Evolutionary conservation across 2,329 filamentous ascomycete species (phyloP).

Genomic region (Drechmeria coniospora): DNA sequence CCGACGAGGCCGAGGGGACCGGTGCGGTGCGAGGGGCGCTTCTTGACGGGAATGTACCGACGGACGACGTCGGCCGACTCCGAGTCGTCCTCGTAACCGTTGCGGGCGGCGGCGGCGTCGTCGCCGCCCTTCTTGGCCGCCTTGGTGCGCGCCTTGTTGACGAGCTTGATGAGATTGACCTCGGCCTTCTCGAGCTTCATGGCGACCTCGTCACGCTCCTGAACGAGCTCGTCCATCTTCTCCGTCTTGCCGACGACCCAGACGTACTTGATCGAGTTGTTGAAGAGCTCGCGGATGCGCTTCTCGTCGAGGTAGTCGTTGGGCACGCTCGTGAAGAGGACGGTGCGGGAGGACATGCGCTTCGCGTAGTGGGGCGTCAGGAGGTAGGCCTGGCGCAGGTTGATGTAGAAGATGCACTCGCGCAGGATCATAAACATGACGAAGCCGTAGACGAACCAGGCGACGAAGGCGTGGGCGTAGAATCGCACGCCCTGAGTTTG

Average conservation of each 20-base stretch:
- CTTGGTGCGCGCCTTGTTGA: constrained; percentile 22
- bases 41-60: constrained; percentile 50
- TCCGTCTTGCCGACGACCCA: constrained; percentile 69
- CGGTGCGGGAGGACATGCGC: constrained; percentile 77
- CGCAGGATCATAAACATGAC: constrained; percentile 80
- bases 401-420: constrained; percentile 87
- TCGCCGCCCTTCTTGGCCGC: constrained; percentile 17
- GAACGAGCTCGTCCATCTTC: constrained; percentile 61
- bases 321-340: constrained; percentile 83
- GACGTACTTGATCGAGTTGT: constrained; percentile 60
- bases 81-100: constrained; percentile 12
- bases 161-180: constrained; percentile 59
- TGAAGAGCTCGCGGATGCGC: constrained; percentile 64
- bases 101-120: not conserved
- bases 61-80: constrained; percentile 51
- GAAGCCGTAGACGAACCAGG: constrained; percentile 75
- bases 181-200: constrained; percentile 73
- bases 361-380: constrained; percentile 69
- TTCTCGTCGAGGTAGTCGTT: constrained; percentile 57
- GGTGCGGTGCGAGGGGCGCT: constrained; percentile 55
- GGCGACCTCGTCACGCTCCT: constrained; percentile 58
- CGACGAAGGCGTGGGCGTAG: constrained; percentile 69
- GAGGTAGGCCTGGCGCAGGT: constrained; percentile 86
- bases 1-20: constrained; percentile 50
- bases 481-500: constrained; percentile 45